Conservation (phyloP, 345 rosid species). For the Excoecaria agallocha region DNA sequence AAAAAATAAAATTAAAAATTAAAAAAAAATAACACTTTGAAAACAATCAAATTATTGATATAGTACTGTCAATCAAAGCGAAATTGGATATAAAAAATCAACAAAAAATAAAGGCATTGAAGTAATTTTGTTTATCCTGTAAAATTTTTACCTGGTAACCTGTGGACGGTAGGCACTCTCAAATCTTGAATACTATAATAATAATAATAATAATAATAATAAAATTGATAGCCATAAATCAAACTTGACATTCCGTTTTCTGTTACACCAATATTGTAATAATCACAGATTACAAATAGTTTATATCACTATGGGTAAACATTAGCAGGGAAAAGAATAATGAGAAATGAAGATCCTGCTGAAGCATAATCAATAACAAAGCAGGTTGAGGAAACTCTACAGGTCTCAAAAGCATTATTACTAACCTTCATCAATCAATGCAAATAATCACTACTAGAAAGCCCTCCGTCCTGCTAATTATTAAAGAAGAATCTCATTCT, state of each 20-base stretch:
- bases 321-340: not conserved
- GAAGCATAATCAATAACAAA: conserved; percentile 12
- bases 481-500: conserved; percentile 48
- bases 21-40: too few species aligned
- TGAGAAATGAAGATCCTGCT: conserved; percentile 19
- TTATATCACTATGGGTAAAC: conserved; percentile 25
- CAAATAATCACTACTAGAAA: conserved; percentile 28
- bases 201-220: too few species aligned
- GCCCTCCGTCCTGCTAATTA: conserved; percentile 28
- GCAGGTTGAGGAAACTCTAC: conserved; percentile 18
- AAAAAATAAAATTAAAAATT: too few species aligned
- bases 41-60: too few species aligned
- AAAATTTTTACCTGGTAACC: too few species aligned
- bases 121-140: too few species aligned
- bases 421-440: conserved; percentile 22
- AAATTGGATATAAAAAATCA: too few species aligned
- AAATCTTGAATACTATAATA: too few species aligned
- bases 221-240: not conserved
- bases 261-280: conserved; percentile 22
- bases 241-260: conserved; percentile 5
- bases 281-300: conserved; percentile 31
- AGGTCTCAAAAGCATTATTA: conserved; percentile 29
- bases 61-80: too few species aligned
- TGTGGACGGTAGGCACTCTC: too few species aligned
- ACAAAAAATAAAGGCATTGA: too few species aligned